These are phyloP conservation scores for Primulina huaijiensis DNA, from an alignment of 257 asterid genomes.

Conservation along the genomic window DNA sequence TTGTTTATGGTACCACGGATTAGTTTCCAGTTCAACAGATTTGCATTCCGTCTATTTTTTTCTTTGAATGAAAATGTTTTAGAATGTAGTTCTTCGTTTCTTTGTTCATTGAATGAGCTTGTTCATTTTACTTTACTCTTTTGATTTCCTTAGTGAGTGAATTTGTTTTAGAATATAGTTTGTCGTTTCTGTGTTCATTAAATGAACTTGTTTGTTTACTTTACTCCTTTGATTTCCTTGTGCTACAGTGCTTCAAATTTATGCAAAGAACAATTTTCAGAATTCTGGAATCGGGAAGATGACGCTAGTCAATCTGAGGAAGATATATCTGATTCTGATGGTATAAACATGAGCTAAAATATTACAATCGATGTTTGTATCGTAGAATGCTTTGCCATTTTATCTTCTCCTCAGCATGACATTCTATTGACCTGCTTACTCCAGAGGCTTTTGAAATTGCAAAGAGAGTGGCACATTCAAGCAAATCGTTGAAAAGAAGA, in stretches of 20 bases:
- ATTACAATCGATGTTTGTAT: conserved; percentile 7
- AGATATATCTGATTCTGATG: conserved; percentile 91
- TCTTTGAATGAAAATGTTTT: conserved; percentile 9
- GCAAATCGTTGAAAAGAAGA: conserved; percentile 40
- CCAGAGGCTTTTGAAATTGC: conserved; percentile 57
- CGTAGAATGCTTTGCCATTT: conserved; percentile 23
- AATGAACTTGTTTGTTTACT: no score
- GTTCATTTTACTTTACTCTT: background rate
- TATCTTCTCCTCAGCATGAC: background rate
- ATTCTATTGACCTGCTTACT: conserved; percentile 21
- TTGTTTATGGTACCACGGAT: no score
- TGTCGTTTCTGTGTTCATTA: no score
- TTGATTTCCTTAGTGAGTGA: no score
- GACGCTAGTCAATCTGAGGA: conserved; percentile 83
- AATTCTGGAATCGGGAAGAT: conserved; percentile 89
- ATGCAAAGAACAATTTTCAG: conserved; percentile 49
- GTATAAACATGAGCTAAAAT: conserved; percentile 37
- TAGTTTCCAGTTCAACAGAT: no score
- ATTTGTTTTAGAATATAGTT: no score
- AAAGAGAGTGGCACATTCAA: conserved; percentile 37
- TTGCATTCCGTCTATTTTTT: no score
- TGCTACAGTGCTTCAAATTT: conserved; percentile 50
- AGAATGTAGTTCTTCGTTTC: conserved; percentile 11
- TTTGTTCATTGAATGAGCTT: conserved; percentile 13
- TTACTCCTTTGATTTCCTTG: background rate